A percentile compares a stretch with the other conserved stretches of the same genome.
Evolutionary conservation across 1,284 basidiomycete species (phyloP).

Genomic region (Rhizopogon hawkerae): DNA sequence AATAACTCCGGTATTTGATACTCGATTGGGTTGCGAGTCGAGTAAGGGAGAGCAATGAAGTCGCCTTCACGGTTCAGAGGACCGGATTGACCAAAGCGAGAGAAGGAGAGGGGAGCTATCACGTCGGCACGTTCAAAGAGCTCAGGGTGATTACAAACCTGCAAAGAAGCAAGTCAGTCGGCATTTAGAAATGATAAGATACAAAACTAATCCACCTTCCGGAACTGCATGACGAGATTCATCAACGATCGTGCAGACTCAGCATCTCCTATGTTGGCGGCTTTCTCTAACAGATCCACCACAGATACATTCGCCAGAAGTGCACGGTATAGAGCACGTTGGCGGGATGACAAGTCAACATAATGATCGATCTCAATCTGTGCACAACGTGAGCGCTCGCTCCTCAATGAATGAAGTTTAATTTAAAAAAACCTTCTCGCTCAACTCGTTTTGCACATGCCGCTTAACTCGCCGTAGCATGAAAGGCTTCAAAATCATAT

Average conservation of each 20-base stretch:
- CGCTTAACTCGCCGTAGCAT: constrained; percentile 98
- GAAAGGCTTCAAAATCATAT: constrained; percentile 99
- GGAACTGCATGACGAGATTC: constrained; percentile 99
- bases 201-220: constrained; percentile 56
- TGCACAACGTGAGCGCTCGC: background rate
- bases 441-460: constrained; percentile 99
- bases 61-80: constrained; percentile 83
- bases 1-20: constrained; percentile 70
- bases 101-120: constrained; percentile 85
- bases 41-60: constrained; percentile 74
- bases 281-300: constrained; percentile 89
- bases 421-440: constrained; percentile 72
- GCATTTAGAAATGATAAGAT: background rate
- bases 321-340: constrained; percentile 87
- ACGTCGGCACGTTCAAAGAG: constrained; percentile 98
- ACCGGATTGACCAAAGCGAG: constrained; percentile 75
- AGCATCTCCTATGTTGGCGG: constrained; percentile 81
- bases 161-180: constrained; percentile 7
- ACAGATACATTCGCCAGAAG: constrained; percentile 92
- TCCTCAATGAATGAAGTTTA: background rate
- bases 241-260: constrained; percentile 90
- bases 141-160: constrained; percentile 99
- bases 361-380: constrained; percentile 96
- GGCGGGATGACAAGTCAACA: constrained; percentile 90
- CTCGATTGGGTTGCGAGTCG: constrained; percentile 82